These are phyloP conservation scores for Rhizophagus sp. DNA, from an alignment of 192 early-diverging fungal genomes.

Conservation along the genomic window DNA sequence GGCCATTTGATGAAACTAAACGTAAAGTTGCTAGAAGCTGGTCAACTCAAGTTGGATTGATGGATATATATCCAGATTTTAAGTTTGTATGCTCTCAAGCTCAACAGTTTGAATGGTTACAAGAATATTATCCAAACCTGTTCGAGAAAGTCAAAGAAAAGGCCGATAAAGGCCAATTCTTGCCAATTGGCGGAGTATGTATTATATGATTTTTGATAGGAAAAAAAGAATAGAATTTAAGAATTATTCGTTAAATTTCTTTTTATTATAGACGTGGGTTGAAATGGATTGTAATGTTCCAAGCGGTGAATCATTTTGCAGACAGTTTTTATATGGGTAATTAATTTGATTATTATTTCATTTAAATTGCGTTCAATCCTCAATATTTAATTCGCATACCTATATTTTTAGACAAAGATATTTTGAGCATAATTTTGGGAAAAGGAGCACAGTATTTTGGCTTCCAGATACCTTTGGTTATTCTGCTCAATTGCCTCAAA, in stretches of 20 bases:
- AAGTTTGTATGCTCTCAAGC: slow-evolving; percentile 94
- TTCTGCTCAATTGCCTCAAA: slow-evolving; percentile 91
- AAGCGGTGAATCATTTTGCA: slow-evolving; percentile 88
- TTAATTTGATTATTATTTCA: neutral
- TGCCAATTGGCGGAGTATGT: slow-evolving; percentile 84
- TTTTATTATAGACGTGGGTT: slow-evolving; percentile 72
- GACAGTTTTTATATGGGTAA: slow-evolving; percentile 91
- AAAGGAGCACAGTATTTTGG: slow-evolving; percentile 82
- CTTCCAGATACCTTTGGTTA: slow-evolving; percentile 95
- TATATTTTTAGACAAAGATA: slow-evolving; percentile 65
- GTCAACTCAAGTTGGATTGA: slow-evolving; percentile 74
- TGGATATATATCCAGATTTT: slow-evolving; percentile 89
- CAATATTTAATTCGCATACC: slow-evolving; percentile 7
- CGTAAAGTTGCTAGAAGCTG: slow-evolving; percentile 88
- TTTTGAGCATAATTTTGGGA: slow-evolving; percentile 78
- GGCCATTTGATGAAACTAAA: slow-evolving; percentile 98
- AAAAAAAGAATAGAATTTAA: neutral
- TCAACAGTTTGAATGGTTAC: slow-evolving; percentile 95
- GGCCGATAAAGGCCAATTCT: slow-evolving; percentile 74
- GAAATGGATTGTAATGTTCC: slow-evolving; percentile 99
- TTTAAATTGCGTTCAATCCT: neutral
- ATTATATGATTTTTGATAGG: neutral
- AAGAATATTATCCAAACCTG: slow-evolving; percentile 78
- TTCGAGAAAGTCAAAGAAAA: slow-evolving; percentile 76
- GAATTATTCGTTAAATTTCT: neutral